A percentile compares a stretch with the other conserved stretches of the same genome.
Evolutionary conservation across 345 rosid genomes (phyloP).

Genomic region (Eucalyptus curtisii): DNA sequence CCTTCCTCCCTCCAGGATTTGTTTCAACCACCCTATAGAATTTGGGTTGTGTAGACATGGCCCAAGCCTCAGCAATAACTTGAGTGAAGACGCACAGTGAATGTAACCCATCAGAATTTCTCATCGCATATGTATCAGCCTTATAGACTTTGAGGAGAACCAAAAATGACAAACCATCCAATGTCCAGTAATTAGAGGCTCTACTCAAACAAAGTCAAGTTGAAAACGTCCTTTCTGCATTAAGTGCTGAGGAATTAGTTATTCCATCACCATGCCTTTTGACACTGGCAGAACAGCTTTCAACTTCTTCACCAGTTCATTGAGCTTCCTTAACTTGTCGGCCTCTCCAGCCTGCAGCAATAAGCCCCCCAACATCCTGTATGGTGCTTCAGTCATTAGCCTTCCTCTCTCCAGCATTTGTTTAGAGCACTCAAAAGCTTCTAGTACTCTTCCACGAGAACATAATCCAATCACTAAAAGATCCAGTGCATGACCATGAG

Average conservation of each 20-base stretch:
- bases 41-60: background rate
- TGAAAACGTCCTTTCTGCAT: background rate
- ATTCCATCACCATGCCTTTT: background rate
- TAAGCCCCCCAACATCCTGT: slow-evolving; percentile 36
- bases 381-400: slow-evolving; percentile 36
- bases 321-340: slow-evolving; percentile 38
- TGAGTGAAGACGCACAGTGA: background rate
- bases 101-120: background rate
- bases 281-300: slow-evolving; percentile 43
- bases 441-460: slow-evolving; percentile 40
- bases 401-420: slow-evolving; percentile 71
- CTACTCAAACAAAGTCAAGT: background rate
- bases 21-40: background rate
- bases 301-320: slow-evolving; percentile 35
- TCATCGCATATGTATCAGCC: background rate
- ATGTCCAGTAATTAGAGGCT: background rate
- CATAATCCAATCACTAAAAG: slow-evolving; percentile 65
- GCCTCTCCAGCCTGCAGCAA: slow-evolving; percentile 18
- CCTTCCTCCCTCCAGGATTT: background rate
- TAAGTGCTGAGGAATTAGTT: background rate
- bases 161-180: background rate
- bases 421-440: slow-evolving; percentile 60
- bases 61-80: background rate
- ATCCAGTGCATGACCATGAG: slow-evolving; percentile 77
- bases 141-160: background rate